phyloP scores from a whole-genome alignment of 352 stramenopile genomes.

The Pythium oligandrum region DNA sequence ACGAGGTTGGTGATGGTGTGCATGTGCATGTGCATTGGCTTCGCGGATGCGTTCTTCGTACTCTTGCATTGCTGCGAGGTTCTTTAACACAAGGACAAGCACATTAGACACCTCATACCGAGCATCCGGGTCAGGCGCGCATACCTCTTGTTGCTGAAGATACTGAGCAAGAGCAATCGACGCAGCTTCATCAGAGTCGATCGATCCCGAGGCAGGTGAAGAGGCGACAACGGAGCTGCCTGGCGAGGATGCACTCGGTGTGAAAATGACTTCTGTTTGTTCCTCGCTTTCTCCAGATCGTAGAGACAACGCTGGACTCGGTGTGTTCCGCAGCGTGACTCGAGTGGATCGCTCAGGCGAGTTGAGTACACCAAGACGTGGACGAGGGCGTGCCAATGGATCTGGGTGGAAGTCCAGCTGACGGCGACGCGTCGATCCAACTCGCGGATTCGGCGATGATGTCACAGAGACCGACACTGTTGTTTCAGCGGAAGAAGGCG shows the following conservation, averaged over 20 bases:
- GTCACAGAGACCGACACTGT: background rate
- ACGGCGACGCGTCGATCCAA: slow-evolving; percentile 14
- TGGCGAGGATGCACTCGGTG: too few relatives aligned
- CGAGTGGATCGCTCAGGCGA: background rate
- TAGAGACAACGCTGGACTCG: too few relatives aligned
- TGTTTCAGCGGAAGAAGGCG: background rate
- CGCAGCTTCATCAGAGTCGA: slow-evolving; percentile 47
- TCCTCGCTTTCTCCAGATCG: too few relatives aligned
- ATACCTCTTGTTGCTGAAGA: slow-evolving; percentile 68
- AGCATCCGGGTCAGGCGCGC: background rate
- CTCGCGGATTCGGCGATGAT: background rate
- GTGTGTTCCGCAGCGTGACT: too few relatives aligned
- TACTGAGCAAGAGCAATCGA: slow-evolving; percentile 62
- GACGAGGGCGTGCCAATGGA: slow-evolving; percentile 6
- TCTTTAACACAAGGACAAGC: slow-evolving; percentile 23
- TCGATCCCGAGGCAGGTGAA: slow-evolving; percentile 10
- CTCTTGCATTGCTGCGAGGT: slow-evolving; percentile 65
- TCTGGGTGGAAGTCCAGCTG: slow-evolving; percentile 30
- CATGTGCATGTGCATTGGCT: background rate
- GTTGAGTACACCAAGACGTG: slow-evolving; percentile 8
- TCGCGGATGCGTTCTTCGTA: slow-evolving; percentile 38
- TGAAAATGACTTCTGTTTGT: too few relatives aligned
- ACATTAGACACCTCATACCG: background rate
- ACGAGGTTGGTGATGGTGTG: too few relatives aligned
- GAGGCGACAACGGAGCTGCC: slow-evolving; percentile 15